Evolutionary conservation across 345 rosid species (phyloP), one percentile per base, ranked within the genome.

Genomic region (Arabis hirsuta): DNA sequence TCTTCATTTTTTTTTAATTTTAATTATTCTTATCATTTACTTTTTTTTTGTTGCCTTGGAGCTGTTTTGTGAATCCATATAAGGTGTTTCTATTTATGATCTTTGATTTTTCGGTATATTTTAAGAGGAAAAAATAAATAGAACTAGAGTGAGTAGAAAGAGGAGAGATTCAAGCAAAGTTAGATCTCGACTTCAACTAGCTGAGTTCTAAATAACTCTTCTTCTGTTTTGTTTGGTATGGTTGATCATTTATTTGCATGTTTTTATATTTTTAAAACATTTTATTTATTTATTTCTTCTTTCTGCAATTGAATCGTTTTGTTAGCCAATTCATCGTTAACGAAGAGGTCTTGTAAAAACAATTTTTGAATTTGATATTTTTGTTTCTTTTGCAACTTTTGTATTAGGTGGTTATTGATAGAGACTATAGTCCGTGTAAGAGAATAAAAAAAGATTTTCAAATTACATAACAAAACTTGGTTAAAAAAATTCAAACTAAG

Each of bases 31-130:
- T 48, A 43, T n/a, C 39, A 58, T 65, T 24, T 24, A 47, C 13
- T 3, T 2, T 39, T 45, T 29, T 29, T 32, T 3, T 3, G 26
- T 61, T 51, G 73, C 61, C 62, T 53, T 67, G 55, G 46, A 74
- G 63, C 73, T 67, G 69, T 66, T 67, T 60, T 60, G 43, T 52
- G 63, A 51, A 73, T 60, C 63, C 63, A 73, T 41, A 24, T 47
- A 38, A 0, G 38, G 48, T 67, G 32, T 67, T 32, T 24, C 6
- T 26, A 55, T 65, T 8, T 56, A 29, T 56, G 9, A 3, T 32
- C 22, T 34, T 36, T 11, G 9, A 19, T 64, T 47, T n/a, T 47
- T 50, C 11, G 10, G 10, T 36, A 27, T 27, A 0, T 55, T 34
- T 45, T 16, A n/a, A 5, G 24, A 9, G 9, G 41, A 12, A 9